A percentile compares a stretch with the other conserved stretches of the same genome.
These are phyloP conservation scores for Adansonia digitata DNA, from an alignment of 345 rosid genomes.

Conservation along the genomic window DNA sequence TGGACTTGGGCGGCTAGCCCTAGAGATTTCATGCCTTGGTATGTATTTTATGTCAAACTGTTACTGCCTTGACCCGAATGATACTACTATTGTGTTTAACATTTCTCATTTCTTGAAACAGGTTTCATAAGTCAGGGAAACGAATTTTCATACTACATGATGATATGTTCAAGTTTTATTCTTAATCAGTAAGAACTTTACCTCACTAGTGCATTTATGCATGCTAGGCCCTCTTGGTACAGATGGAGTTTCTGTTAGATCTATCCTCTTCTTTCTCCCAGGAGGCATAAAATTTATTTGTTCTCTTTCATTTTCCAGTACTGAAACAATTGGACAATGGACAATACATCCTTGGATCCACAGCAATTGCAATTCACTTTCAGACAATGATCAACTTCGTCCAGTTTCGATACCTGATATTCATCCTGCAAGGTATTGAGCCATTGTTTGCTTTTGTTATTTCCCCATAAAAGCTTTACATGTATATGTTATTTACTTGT, in stretches of 20 bases:
- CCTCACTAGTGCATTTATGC: constrained; percentile 6
- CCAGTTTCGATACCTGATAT: constrained; percentile 79
- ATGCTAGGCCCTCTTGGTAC: not conserved
- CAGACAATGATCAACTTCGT: constrained; percentile 85
- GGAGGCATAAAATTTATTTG: not conserved
- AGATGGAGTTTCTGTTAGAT: constrained; percentile 1
- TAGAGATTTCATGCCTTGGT: constrained; percentile 94
- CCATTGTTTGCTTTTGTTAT: not conserved
- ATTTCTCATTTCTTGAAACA: constrained; percentile 31
- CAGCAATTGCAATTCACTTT: constrained; percentile 91
- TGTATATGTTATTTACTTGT: not conserved
- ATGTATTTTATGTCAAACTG: constrained; percentile 21
- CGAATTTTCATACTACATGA: constrained; percentile 99
- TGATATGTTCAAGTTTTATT: constrained; percentile 98
- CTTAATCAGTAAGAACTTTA: constrained; percentile 70
- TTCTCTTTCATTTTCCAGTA: constrained; percentile 30
- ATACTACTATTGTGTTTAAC: constrained; percentile 1
- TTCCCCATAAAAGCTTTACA: not conserved
- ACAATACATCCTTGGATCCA: constrained; percentile 95
- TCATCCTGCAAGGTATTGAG: constrained; percentile 81
- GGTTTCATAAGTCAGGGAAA: constrained; percentile 98
- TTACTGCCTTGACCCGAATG: not conserved
- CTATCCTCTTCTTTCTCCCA: not conserved
- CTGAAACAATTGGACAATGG: constrained; percentile 69
- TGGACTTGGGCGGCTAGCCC: constrained; percentile 95